Conservation (phyloP, 768 basidiomycete genomes). For the Trichaptum fuscoviolaceum region DNA sequence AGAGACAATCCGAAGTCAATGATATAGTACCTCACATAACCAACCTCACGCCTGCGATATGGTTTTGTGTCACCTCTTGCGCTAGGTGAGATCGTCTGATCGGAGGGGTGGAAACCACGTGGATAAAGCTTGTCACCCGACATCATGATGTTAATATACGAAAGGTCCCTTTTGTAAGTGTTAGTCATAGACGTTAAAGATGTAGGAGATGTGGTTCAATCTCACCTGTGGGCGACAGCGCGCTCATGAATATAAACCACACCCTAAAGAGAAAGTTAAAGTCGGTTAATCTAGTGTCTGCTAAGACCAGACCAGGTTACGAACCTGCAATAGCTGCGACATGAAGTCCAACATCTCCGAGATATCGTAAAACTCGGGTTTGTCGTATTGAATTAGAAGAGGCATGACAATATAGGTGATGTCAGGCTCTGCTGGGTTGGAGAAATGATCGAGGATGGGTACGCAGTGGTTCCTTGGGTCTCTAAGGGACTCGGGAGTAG, state of each 20-base stretch:
- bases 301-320: conserved; percentile 5
- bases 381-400: conserved; percentile 20
- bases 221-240: conserved; percentile 12
- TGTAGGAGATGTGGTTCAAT: background rate
- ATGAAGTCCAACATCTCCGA: conserved; percentile 22
- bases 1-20: conserved; percentile 17
- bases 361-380: conserved; percentile 19
- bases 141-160: conserved; percentile 21
- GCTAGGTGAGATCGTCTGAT: background rate
- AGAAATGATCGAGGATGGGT: conserved; percentile 17
- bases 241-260: conserved; percentile 10
- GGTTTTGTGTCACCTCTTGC: background rate
- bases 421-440: conserved; percentile 12
- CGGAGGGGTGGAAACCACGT: conserved; percentile 16
- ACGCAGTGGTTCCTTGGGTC: conserved; percentile 21
- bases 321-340: conserved; percentile 19
- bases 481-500: conserved; percentile 5
- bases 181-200: background rate
- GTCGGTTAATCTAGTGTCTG: background rate
- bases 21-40: conserved; percentile 14
- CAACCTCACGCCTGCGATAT: background rate
- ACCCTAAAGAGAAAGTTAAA: conserved; percentile 5
- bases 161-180: conserved; percentile 19
- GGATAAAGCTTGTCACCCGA: conserved; percentile 15
- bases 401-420: conserved; percentile 20